Base-by-base conservation (phyloP, 2,329 filamentous ascomycete genomes). In the Myriangium duriaei region DNA sequence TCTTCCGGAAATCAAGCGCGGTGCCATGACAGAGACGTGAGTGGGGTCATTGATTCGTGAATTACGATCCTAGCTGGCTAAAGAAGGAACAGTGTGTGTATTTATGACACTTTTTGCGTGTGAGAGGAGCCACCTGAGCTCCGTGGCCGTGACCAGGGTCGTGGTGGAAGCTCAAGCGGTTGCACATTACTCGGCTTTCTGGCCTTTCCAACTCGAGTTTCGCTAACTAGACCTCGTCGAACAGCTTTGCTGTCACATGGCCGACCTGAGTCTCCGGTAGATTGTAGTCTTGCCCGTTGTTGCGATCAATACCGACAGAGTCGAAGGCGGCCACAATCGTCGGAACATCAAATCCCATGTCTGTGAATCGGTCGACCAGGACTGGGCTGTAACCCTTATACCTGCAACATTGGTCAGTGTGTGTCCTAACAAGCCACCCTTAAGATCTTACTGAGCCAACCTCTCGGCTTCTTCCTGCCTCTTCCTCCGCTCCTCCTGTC, bases 201-300 rank as follows among this genome's bases (percentile, higher is more conserved):
- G n/a, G n/a, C n/a, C n/a, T n/a, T n/a, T n/a, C n/a, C n/a, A n/a
- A n/a, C n/a, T n/a, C n/a, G n/a, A n/a, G n/a, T n/a, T n/a, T n/a
- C n/a, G n/a, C 14, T 15, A 9, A 32, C 13, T 21, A 40, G 18
- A 41, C 50, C 59, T 95, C 87, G 26, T 82, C 82, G 21, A 95
- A 75, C 5, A 96, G 71, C 41, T 81, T 71, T 12, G 85, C 83
- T 0, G 84, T 93, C 45, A 96, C 79, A 49, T 94, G 86, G 3
- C 83, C 85, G 72, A 93, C 84, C 49, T 86, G 87, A 1, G 79
- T 85, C 51, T 91, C 82, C 53, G 92, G 84, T n/a, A 94, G 65
- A 50, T 83, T 78, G 56, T 92, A 91, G 54, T 91, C 81, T 47
- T 79, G 67, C 0, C 86, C 86, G 16, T 71, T 72, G 48, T 80